These are phyloP conservation scores for Rhynchosporium secalis DNA, from an alignment of 2,329 filamentous ascomycete species.

Conservation along the genomic window DNA sequence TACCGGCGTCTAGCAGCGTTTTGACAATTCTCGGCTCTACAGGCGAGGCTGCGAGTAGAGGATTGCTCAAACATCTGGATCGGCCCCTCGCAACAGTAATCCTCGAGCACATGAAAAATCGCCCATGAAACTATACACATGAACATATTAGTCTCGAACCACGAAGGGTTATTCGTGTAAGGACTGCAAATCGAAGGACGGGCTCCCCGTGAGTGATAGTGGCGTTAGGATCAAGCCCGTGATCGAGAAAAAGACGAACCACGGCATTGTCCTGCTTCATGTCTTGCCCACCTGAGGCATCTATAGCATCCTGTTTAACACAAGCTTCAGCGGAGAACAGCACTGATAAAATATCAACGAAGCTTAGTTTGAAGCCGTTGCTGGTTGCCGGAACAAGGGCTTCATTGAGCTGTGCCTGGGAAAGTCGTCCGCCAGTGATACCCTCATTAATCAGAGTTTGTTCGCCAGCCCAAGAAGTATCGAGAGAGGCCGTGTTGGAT, in stretches of 20 bases:
- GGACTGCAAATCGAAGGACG: not conserved
- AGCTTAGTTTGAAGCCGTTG: not conserved
- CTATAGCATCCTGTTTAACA: not conserved
- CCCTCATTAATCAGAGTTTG: not conserved
- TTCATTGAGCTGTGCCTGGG: not conserved
- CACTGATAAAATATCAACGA: not conserved
- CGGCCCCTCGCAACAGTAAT: slow-evolving; percentile 1
- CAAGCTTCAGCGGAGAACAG: not conserved
- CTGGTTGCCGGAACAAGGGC: not conserved
- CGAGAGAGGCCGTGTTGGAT: not conserved
- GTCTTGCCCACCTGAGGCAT: not conserved
- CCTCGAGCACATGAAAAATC: not conserved
- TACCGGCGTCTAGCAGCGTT: not conserved
- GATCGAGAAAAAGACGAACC: not conserved
- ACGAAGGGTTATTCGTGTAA: not conserved
- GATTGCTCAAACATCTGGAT: not conserved
- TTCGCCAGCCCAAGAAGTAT: not conserved
- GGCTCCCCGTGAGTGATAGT: not conserved
- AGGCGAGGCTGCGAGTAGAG: not conserved
- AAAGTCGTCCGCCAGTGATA: not conserved
- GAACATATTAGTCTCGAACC: not conserved
- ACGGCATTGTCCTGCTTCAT: slow-evolving; percentile 1
- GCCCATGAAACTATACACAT: not conserved
- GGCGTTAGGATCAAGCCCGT: slow-evolving; percentile 7
- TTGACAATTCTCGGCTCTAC: not conserved